Evolutionary conservation across 2,329 filamentous ascomycete genomes (phyloP), one percentile per base, ranked within the genome.

Genomic region (Sporothrix pseudoabietina): DNA sequence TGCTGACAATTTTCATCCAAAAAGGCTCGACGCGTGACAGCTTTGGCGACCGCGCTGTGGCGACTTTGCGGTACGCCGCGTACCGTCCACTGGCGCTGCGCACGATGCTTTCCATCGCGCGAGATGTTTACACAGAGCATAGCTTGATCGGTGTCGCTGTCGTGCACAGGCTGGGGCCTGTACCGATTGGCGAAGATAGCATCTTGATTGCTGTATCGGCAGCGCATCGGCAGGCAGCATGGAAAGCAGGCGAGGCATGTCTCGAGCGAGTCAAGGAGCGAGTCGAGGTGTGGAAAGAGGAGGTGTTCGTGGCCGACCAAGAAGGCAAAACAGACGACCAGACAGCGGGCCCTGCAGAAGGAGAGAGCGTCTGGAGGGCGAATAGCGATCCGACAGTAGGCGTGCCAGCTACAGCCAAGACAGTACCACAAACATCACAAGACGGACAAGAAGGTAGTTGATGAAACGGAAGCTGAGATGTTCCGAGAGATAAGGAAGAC

Each of bases 231-330:
- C 88, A 92, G 77, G 92, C 92, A 16, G 94, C 93, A 5, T 99
- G 95, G 95, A 84, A 85, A 77, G 95, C 92, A 0, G 95, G 93
- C 0, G 95, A 98, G 83, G 93, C 97, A 82, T 92, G 94, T 47
- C 83, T 98, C 74, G 95, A 98, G 83, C 84, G 89, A 80, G 94
- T 93, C 79, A 99, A 98, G 84, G 88, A 88, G 72, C 89, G 87
- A 76, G 93, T 93, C n/a, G 96, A 99, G 84, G 91, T 99, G 57
- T 98, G 95, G 95, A 98, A 98, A 83, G 85, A 90, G 76, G 95
- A 98, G 83, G 92, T 94, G 80, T 98, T 98, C 84, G 89, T 87
- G 22, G 71, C 26, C 1, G 57, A 44, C 19, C 63, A 65, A 32
- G 26, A 26, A 47, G 54, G 47, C 19, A 16, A 22, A 14, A 41